Evolutionary conservation across 805 yeast genomes (phyloP).

Genomic region (Cyberlindnera maclurae): DNA sequence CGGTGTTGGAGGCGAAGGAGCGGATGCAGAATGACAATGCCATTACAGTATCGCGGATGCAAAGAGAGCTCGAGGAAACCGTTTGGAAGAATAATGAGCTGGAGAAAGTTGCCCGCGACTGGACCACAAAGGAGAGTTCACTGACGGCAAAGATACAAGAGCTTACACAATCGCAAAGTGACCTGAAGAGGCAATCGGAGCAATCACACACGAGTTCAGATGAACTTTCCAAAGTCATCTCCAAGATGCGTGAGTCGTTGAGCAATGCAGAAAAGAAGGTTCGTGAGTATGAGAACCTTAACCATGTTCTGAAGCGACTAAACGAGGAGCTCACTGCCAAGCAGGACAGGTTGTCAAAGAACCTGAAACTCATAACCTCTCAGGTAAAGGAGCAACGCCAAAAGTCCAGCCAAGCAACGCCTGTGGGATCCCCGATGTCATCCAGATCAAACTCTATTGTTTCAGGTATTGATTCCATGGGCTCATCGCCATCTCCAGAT

Average conservation of each 20-base stretch:
- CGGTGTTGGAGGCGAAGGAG: conserved; percentile 53
- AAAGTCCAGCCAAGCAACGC: conserved; percentile 8
- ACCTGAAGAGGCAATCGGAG: conserved; percentile 22
- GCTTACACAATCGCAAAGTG: conserved; percentile 24
- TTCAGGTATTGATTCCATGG: neutral
- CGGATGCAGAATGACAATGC: conserved; percentile 49
- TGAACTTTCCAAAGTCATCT: conserved; percentile 27
- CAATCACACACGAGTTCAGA: conserved; percentile 24
- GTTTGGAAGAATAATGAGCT: conserved; percentile 37
- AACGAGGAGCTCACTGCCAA: conserved; percentile 66
- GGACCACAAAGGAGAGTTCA: conserved; percentile 31
- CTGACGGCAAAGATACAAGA: conserved; percentile 25
- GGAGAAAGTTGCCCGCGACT: conserved; percentile 28
- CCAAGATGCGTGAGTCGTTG: conserved; percentile 47
- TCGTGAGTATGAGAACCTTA: conserved; percentile 49
- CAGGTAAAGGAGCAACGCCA: conserved; percentile 31
- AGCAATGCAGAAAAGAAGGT: conserved; percentile 41
- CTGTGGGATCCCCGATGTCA: conserved; percentile 21
- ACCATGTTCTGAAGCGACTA: conserved; percentile 45
- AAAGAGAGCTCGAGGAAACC: conserved; percentile 61
- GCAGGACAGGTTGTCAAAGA: conserved; percentile 61
- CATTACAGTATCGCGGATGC: conserved; percentile 42
- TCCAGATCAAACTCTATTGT: conserved; percentile 32
- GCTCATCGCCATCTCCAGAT: neutral
- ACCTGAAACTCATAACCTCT: conserved; percentile 54